Evolutionary conservation across 352 stramenopile genomes (phyloP), one percentile per base, ranked within the genome.

Genomic region (Phytophthora lateralis): DNA sequence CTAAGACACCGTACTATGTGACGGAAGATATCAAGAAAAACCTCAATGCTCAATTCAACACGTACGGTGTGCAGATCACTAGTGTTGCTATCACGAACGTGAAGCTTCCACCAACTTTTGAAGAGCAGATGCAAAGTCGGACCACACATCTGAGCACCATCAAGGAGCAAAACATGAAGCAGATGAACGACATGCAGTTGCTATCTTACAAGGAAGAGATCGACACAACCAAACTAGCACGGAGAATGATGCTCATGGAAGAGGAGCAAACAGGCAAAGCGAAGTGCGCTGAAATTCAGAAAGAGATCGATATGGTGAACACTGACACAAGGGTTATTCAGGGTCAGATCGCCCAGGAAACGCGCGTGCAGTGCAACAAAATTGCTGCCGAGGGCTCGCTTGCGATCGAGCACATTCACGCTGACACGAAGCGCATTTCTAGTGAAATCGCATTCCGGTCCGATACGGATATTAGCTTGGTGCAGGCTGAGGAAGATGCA

Each of bases 151-250:
- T 76, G 47, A 84, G 73, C 38, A 56, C 79, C 21, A 79, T 87
- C 67, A 79, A 81, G 43, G 73, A 87, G 60, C 72, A 89, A 43
- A 83, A 75, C 41, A 89, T 91, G 82, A 82, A 91, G 63, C 82
- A 88, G 47, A 76, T 88, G 55, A 78, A 69, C 51, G 77, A 81
- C 64, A 87, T 91, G 82, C 76, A 87, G 46, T 50, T 80, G 58
- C 59, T 91, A 38, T 66, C 69, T 20, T 75, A 75, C 57, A 73
- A 75, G 51, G 69, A 78, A 41, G 70, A 76, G 50, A 68, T 78
- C 45, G 67, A 79, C 51, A 75, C 69, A 38, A 73, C 66, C 32
- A 77, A 82, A 29, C 41, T 87, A 24, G 69, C 78, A 20, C 73
- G 76, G 6, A 61, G 49, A 43, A 76, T 79, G 71, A 69, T 69